phyloP scores from a whole-genome alignment of 1,284 basidiomycete species.

The Lentinus polychrous region DNA sequence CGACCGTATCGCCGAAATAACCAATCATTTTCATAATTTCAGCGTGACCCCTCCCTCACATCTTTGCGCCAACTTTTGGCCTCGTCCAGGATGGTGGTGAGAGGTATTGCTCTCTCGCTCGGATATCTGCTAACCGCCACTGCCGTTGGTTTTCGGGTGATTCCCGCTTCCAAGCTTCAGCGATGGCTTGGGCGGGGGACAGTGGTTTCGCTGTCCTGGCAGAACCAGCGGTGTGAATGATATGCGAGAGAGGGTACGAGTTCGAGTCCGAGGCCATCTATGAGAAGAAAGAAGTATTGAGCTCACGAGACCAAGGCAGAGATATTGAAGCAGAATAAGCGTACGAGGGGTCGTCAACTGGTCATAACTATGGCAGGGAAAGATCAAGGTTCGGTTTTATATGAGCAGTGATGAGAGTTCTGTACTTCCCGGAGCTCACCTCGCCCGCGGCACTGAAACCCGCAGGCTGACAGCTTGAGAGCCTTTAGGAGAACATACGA shows the following conservation, averaged over 20 bases:
- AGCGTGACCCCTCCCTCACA: conserved; percentile 9
- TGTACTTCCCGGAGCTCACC: conserved; percentile 23
- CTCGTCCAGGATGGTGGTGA: conserved; percentile 21
- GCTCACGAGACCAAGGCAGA: conserved; percentile 9
- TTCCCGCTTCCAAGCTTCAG: conserved; percentile 58
- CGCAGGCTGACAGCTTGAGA: conserved; percentile 17
- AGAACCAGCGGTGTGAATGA: conserved; percentile 14
- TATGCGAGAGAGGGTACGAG: conserved; percentile 20
- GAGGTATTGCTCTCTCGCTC: conserved; percentile 33
- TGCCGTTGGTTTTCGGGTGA: conserved; percentile 46
- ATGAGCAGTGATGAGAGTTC: conserved; percentile 22
- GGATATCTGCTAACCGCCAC: conserved; percentile 47
- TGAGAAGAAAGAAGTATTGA: conserved; percentile 3
- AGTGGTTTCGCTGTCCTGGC: conserved; percentile 21
- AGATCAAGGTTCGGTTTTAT: conserved; percentile 27
- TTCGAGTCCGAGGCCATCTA: conserved; percentile 32
- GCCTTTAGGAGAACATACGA: conserved; percentile 26
- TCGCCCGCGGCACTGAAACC: conserved; percentile 19
- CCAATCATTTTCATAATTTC: background rate
- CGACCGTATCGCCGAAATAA: conserved; percentile 2
- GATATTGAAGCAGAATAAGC: conserved; percentile 10
- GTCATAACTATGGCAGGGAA: conserved; percentile 21
- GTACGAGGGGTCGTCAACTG: conserved; percentile 27
- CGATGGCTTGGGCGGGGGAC: conserved; percentile 55
- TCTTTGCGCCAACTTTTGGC: conserved; percentile 11